These are phyloP conservation scores for Nicotiana knightiana DNA, from an alignment of 257 asterid species.

Conservation along the genomic window DNA sequence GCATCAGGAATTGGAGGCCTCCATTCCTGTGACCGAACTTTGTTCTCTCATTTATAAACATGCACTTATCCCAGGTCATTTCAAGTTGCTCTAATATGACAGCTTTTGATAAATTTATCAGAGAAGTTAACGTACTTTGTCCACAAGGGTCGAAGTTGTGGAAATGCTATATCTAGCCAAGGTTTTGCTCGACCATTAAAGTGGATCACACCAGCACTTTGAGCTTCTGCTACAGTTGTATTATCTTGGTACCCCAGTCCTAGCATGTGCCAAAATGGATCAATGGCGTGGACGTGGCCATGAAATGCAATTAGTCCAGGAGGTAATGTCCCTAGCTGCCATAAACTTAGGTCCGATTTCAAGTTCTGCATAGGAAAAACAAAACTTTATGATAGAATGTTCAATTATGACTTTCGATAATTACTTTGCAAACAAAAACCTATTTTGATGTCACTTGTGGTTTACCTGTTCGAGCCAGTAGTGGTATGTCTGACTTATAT, in stretches of 20 bases:
- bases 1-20: conserved; percentile 21
- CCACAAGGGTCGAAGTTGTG: conserved; percentile 77
- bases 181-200: conserved; percentile 98
- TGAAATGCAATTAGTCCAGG: conserved; percentile 91
- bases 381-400: conserved; percentile 1
- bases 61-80: conserved; percentile 13
- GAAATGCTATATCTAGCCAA: conserved; percentile 96
- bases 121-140: conserved; percentile 68
- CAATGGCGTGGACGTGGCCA: conserved; percentile 63
- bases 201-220: conserved; percentile 79
- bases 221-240: conserved; percentile 60
- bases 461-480: conserved; percentile 81
- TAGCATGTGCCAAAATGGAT: conserved; percentile 94
- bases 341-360: conserved; percentile 84
- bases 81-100: conserved; percentile 72
- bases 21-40: conserved; percentile 15
- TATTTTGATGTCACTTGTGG: neutral
- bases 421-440: no score
- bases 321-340: conserved; percentile 97
- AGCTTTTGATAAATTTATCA: conserved; percentile 69
- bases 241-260: conserved; percentile 94
- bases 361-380: conserved; percentile 50
- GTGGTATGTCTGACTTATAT: conserved; percentile 71
- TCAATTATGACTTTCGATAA: neutral
- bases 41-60: conserved; percentile 27